Percentiles rank a stretch among this genome's conserved stretches.
Evolutionary conservation across 2,329 filamentous ascomycete genomes (phyloP).

Genomic region (Nemania bipapillata): DNA sequence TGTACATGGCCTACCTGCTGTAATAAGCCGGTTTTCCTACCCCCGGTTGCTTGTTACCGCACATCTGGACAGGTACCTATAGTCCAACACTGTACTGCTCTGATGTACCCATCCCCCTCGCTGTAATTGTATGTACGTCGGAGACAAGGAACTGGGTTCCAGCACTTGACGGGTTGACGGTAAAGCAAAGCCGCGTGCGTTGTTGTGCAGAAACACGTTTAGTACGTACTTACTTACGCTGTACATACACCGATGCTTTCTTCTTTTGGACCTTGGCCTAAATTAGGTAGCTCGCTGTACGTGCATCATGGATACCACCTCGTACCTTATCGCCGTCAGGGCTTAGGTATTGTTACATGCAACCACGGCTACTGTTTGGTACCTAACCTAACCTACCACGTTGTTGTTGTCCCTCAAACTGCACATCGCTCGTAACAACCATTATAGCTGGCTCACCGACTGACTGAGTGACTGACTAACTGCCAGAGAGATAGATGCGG

Average conservation of each 20-base stretch:
- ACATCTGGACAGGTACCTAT: not conserved
- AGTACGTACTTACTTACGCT: constrained; percentile 19
- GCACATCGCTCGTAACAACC: constrained; percentile 33
- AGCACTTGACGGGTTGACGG: constrained; percentile 36
- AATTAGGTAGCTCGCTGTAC: constrained; percentile 23
- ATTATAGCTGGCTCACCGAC: constrained; percentile 38
- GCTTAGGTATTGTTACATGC: constrained; percentile 38
- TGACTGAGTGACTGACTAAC: constrained; percentile 22
- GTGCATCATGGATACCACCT: constrained; percentile 29
- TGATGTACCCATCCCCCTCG: constrained; percentile 2
- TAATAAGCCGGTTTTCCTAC: constrained; percentile 23
- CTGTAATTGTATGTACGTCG: constrained; percentile 29
- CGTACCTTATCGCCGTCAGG: constrained; percentile 26
- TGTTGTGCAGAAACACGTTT: constrained; percentile 37
- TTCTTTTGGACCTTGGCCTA: constrained; percentile 32
- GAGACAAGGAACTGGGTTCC: constrained; percentile 37
- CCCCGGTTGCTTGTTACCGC: constrained; percentile 2
- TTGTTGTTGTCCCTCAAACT: constrained; percentile 35
- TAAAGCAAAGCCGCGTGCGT: constrained; percentile 38
- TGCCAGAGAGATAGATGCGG: constrained; percentile 11
- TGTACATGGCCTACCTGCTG: constrained; percentile 1
- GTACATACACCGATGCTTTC: constrained; percentile 34
- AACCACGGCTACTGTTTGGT: constrained; percentile 33
- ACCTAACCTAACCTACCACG: constrained; percentile 39
- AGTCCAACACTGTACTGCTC: not conserved